Percentiles rank a stretch among this genome's conserved stretches.
Evolutionary conservation across 768 basidiomycete species (phyloP).

Genomic region (Trametopsis cervina): DNA sequence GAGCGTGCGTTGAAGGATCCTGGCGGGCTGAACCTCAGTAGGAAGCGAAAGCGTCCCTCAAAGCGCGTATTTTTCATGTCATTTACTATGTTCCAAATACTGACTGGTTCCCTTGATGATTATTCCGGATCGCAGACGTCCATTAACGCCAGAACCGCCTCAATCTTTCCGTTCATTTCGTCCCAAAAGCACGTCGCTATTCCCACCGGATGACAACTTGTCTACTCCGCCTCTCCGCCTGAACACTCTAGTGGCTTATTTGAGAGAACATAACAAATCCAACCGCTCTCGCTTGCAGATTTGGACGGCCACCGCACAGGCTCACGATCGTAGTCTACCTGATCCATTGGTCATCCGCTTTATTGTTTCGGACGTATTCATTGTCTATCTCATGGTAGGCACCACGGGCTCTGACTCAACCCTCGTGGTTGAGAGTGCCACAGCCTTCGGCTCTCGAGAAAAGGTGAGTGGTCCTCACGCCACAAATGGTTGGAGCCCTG

Average conservation of each 20-base stretch:
- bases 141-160: slow-evolving; percentile 53
- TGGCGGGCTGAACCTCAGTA: slow-evolving; percentile 37
- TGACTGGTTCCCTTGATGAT: neutral
- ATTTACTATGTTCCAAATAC: neutral
- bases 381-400: slow-evolving; percentile 48
- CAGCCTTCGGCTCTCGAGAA: slow-evolving; percentile 72
- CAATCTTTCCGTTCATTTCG: slow-evolving; percentile 46
- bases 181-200: slow-evolving; percentile 32
- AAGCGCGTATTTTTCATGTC: slow-evolving; percentile 34
- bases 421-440: slow-evolving; percentile 53
- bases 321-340: slow-evolving; percentile 10
- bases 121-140: slow-evolving; percentile 27
- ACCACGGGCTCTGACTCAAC: slow-evolving; percentile 21
- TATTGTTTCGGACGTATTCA: slow-evolving; percentile 57
- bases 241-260: slow-evolving; percentile 44
- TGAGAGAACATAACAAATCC: slow-evolving; percentile 48
- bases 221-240: slow-evolving; percentile 30
- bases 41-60: slow-evolving; percentile 45
- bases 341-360: slow-evolving; percentile 46
- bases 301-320: slow-evolving; percentile 35
- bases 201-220: slow-evolving; percentile 35
- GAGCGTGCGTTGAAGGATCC: slow-evolving; percentile 49
- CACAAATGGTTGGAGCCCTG: neutral
- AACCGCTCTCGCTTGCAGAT: slow-evolving; percentile 41
- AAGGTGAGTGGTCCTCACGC: slow-evolving; percentile 34